Evolutionary conservation across 257 asterid species (phyloP).

Genomic region (Nyctanthes arbortristis): DNA sequence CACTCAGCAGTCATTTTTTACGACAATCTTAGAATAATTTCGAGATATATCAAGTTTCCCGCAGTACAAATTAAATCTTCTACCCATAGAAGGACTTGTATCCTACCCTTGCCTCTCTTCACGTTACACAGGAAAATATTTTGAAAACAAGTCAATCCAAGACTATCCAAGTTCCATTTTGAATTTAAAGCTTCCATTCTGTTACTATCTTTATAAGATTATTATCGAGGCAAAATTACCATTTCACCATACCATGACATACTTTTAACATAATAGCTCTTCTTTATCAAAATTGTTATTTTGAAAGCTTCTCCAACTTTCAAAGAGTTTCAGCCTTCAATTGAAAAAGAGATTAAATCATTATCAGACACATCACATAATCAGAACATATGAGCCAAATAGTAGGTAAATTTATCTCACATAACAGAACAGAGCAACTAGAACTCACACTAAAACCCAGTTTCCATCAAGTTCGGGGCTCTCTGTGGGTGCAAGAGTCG

Average conservation of each 20-base stretch:
- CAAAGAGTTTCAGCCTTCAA: not conserved
- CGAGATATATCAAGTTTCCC: not conserved
- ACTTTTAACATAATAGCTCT: no score
- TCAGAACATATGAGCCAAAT: not conserved
- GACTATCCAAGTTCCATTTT: no score
- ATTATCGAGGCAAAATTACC: no score
- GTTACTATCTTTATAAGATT: not conserved
- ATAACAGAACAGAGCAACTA: not conserved
- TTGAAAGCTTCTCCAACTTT: not conserved
- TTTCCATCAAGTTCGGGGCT: slow-evolving; percentile 73
- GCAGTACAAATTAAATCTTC: no score
- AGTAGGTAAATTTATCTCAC: not conserved
- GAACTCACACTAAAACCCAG: slow-evolving; percentile 86
- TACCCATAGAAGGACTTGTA: no score
- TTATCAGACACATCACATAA: not conserved
- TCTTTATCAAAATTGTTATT: not conserved
- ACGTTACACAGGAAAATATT: not conserved
- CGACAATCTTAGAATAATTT: not conserved
- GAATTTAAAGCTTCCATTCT: not conserved
- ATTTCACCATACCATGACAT: not conserved
- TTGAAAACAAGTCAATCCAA: not conserved
- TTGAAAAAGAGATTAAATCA: not conserved
- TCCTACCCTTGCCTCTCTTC: no score
- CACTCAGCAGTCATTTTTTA: not conserved
- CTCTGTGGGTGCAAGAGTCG: slow-evolving; percentile 78